Evolutionary conservation across 805 yeast genomes (phyloP), one percentile per base, ranked within the genome.

Genomic region (Saturnispora hagleri): DNA sequence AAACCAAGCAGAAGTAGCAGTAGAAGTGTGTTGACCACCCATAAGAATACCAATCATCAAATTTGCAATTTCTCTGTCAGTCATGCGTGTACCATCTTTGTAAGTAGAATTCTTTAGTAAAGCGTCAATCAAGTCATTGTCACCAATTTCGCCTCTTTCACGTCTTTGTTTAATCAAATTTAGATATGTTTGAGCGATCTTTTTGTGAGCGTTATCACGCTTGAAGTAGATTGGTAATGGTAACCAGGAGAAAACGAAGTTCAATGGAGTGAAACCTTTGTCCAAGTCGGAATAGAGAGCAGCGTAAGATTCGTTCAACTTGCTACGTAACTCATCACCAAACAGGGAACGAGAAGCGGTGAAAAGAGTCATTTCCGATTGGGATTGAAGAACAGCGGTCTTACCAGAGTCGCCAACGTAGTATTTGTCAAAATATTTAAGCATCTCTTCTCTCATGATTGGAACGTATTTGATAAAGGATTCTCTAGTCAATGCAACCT

Each of bases 1-100:
- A 63, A 82, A 82, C 99, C 99, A 93, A 17, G 97, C 86, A 41
- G 96, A 86, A 22, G 99, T 93, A 24, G 98, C 79, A 43, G 98
- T 93, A 57, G 96, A 86, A 27, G 99, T 93, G 69, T 93, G 99
- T 74, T 93, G 99, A 57, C 99, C 99, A 62, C 99, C 99, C 99
- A 93, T 93, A 55, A 93, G 76, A 51, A 93, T 85, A 69, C 98
- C 99, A 69, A 93, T 91, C 68, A 89, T 74, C 68, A 93, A 75
- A 70, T 90, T 86, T 47, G 98, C 93, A 64, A 93, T 89, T 72
- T 93, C 96, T 67, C 84, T 83, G 68, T 93, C 99, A 27, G 96
- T 84, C 97, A 93, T 90, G 63, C 77, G 76, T 47, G 83, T 82
- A 61, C 99, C 99, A 66, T 93, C 98, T 68, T 88, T 90, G 73